Evolutionary conservation across 2,329 filamentous ascomycete genomes (phyloP), one percentile per base, ranked within the genome.

Genomic region (Cladosporium sp.): DNA sequence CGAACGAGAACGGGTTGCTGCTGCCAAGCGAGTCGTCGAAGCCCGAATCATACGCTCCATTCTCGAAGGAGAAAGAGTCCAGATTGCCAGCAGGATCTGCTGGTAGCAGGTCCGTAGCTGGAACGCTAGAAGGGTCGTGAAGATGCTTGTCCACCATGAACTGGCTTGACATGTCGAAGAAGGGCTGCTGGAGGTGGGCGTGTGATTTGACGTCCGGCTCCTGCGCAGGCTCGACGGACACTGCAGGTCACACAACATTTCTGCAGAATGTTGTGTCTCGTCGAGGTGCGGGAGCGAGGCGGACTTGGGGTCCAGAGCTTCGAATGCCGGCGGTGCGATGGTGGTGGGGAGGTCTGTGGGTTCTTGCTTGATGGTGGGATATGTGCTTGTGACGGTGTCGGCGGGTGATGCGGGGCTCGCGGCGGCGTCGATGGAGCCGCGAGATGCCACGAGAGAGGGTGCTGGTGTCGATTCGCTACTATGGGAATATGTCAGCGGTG

Each of bases 191-290:
- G 54, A 54, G 54, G 46, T 45, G 48, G 45, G 40, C 31, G 46
- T 46, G 46, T 31, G 28, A 43, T 49, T 44, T 52, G 53, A 56
- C 57, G 53, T 57, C 57, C 51, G 56, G 54, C 46, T 62, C 60
- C 57, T 61, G 61, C 52, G 62, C 60, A 49, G 57, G 64, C 61
- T 66, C 86, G 87, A 92, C 85, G 83, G 93, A 97, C 93, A 98
- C 93, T 87, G 93, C 93, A 95, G 93, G 93, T 95, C 93, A 74
- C 86, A 97, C 93, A 97, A 96, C 92, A 96, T 86, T 91, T 82
- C 93, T 81, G 93, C 93, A 97, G 93, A 91, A 95, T 95, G 91
- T 96, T 96, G 93, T 96, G 91, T 93, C 93, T 63, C 59, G 60
- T 70, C 70, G 55, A 63, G 53, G 49, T 52, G 49, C 44, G 51